Base-by-base conservation (phyloP, 495 filamentous ascomycete species). In the Aspergillus asperescens region DNA sequence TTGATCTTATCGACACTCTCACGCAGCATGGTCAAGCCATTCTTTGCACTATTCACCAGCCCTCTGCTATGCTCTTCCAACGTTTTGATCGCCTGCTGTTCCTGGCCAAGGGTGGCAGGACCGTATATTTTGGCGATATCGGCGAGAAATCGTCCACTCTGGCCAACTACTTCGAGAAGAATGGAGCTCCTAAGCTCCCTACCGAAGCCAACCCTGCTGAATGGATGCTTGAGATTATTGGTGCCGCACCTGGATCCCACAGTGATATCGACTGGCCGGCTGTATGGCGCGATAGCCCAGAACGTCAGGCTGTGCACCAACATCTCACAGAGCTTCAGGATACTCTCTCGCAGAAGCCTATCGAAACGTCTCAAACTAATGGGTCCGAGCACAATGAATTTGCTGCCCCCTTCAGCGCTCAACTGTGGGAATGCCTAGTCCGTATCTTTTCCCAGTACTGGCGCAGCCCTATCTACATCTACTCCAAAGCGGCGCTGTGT, bases 1-100 rank as follows among this genome's bases (percentile, higher is more conserved):
- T 89, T 47, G 80, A 85, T 65, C 81, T 95, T 23, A 80, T 96
- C 13, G 82, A 89, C 63, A 94, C 93, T 63, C 73, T 96, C 34
- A 89, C 90, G 48, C 84, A 89, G 68, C 86, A 82, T 61, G 90
- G 90, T 13, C 90, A 95, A 61, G 90, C 91, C 41, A 88, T 96
- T 67, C 83, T 96, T 6, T 94, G 89, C 70, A 96, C 91, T 7
- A 96, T 98, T 55, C 93, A 98, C 71, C 93, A 98, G 65, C 91
- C 91, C 7, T 93, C 88, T 1, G 89, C 90, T 25, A 89, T 95
- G 76, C 79, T 98, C 40, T 96, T 98, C 76, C 87, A 95, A 65
- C 84, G 89, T 50, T 98, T 98, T 63, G 92, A 98, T 63, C 83
- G 88, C 24, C 75, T 98, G 19, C 68, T 95, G 16, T 92, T 95